Conservation (phyloP, 352 stramenopile genomes). For the Thalassiosira oceanica region DNA sequence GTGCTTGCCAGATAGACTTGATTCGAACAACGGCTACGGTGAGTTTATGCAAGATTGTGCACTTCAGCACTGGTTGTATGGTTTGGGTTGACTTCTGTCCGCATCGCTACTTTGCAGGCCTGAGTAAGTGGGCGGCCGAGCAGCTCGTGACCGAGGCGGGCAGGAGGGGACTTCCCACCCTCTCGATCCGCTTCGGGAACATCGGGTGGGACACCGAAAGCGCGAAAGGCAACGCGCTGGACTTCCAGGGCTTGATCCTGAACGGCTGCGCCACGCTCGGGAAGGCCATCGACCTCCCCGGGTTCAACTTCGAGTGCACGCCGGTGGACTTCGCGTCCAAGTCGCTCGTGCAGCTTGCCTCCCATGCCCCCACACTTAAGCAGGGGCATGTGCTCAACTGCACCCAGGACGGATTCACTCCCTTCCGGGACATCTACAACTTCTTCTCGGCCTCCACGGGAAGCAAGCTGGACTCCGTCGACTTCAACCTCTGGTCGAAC, state of each 20-base stretch:
- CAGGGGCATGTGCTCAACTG: conserved; percentile 25
- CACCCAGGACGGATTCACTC: conserved; percentile 36
- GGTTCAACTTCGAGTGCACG: conserved; percentile 89
- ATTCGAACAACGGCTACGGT: conserved; percentile 36
- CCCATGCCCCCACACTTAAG: conserved; percentile 21
- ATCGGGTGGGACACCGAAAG: conserved; percentile 81
- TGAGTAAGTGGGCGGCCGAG: conserved; percentile 91
- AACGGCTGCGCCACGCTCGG: conserved; percentile 81
- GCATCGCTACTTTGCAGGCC: conserved; percentile 74
- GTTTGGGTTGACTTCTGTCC: conserved; percentile 1
- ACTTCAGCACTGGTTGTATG: background rate
- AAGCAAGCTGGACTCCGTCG: background rate
- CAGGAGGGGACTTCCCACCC: conserved; percentile 83
- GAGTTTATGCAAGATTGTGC: conserved; percentile 2
- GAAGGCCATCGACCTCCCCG: conserved; percentile 71
- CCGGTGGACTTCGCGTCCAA: conserved; percentile 88
- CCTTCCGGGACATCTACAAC: conserved; percentile 21
- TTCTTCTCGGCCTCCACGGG: conserved; percentile 1
- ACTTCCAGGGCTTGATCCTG: conserved; percentile 89
- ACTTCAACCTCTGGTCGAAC: conserved; percentile 23
- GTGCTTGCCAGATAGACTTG: conserved; percentile 31
- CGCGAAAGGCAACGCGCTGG: conserved; percentile 84
- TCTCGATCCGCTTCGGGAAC: conserved; percentile 88
- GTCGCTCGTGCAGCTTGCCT: conserved; percentile 83
- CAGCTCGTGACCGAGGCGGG: conserved; percentile 84